phyloP scores from a whole-genome alignment of 1,284 basidiomycete genomes.

The Tylopilus orsonianus region DNA sequence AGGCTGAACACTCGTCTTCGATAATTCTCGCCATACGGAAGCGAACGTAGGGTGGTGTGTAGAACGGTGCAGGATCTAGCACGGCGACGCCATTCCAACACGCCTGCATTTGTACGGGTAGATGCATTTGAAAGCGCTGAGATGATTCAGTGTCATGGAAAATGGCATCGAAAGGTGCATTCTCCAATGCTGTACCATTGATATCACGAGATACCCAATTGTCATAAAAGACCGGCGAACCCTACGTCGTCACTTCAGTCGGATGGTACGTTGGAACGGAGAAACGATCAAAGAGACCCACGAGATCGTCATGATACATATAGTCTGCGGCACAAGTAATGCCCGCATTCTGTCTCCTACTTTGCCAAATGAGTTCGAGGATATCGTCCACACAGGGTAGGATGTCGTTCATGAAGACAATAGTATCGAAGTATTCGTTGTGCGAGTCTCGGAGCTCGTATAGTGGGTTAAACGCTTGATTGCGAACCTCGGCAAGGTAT shows the following conservation, averaged over 20 bases:
- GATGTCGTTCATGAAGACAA: constrained; percentile 98
- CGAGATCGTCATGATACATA: constrained; percentile 95
- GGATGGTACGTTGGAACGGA: not conserved
- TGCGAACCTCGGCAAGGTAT: constrained; percentile 95
- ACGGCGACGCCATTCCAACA: constrained; percentile 97
- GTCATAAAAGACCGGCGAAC: constrained; percentile 91
- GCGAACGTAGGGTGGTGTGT: constrained; percentile 80
- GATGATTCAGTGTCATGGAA: constrained; percentile 81
- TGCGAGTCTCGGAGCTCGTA: constrained; percentile 89
- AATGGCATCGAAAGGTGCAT: constrained; percentile 90
- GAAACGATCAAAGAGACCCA: constrained; percentile 35
- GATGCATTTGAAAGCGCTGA: constrained; percentile 82
- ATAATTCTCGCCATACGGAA: constrained; percentile 89
- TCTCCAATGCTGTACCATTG: constrained; percentile 95
- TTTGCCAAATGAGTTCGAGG: constrained; percentile 94
- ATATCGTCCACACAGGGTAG: constrained; percentile 94
- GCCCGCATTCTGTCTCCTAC: constrained; percentile 86
- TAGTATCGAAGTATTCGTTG: constrained; percentile 89
- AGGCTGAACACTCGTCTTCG: constrained; percentile 88
- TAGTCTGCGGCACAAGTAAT: constrained; percentile 97
- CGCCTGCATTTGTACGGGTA: constrained; percentile 92
- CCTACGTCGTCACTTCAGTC: constrained; percentile 13
- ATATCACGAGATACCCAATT: constrained; percentile 98
- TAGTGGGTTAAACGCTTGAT: constrained; percentile 89
- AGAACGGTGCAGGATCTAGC: constrained; percentile 91